Conservation (phyloP, 164 flowering plant species). For the Aristolochia fimbriata region DNA sequence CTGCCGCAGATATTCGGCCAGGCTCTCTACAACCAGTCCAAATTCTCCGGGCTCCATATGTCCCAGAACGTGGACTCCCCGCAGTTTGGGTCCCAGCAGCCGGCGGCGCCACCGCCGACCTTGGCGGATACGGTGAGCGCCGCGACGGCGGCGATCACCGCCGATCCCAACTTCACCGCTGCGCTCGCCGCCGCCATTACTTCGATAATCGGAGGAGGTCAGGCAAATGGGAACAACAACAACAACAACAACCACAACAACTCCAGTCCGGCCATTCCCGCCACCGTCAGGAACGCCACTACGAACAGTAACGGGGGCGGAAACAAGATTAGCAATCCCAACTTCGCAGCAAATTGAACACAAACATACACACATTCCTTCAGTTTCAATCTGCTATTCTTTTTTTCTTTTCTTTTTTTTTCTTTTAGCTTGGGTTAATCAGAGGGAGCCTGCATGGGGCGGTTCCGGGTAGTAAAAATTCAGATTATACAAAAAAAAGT, state of each 20-base stretch:
- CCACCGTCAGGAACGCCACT: conserved; percentile 4
- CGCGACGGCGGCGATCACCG: conserved; percentile 38
- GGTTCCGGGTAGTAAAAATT: background rate
- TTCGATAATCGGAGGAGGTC: conserved; percentile 33
- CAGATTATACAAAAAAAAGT: background rate
- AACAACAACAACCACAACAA: conserved; percentile 14
- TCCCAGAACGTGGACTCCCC: conserved; percentile 28
- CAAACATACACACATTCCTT: background rate
- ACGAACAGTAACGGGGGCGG: conserved; percentile 20
- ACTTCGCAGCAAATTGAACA: conserved; percentile 13
- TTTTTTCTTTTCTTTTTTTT: background rate
- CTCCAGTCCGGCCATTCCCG: conserved; percentile 6
- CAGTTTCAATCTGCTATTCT: background rate
- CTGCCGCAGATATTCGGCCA: conserved; percentile 53
- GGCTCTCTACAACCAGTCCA: conserved; percentile 51
- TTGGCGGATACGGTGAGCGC: conserved; percentile 34
- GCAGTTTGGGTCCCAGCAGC: conserved; percentile 10
- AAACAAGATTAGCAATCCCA: conserved; percentile 13
- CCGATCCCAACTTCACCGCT: conserved; percentile 53
- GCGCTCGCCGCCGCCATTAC: conserved; percentile 50
- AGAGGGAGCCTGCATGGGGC: too few species aligned
- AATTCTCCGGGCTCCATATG: conserved; percentile 60
- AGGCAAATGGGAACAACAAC: conserved; percentile 15
- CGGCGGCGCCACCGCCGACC: conserved; percentile 11
- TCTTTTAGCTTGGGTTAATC: background rate